Evolutionary conservation across 2,329 filamentous ascomycete genomes (phyloP), one percentile per base, ranked within the genome.

Genomic region (Pleoardoris graminearum): DNA sequence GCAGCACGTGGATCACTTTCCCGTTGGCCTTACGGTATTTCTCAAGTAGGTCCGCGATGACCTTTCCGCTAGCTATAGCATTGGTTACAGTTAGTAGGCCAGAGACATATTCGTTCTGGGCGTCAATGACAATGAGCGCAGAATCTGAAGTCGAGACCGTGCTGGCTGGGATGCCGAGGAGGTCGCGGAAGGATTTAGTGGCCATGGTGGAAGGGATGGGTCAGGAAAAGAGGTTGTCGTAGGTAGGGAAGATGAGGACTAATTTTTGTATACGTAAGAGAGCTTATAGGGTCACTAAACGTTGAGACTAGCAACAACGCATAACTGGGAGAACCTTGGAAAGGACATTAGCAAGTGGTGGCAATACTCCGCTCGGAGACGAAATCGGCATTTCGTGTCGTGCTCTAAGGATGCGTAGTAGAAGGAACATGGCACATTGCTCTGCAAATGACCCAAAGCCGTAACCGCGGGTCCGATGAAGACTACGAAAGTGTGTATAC

Each of bases 71-170:
- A 3, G 75, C 55, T 0, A 75, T 63, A 1, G 85, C 78, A 54
- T 86, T 79, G 35, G 77, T 73, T 29, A 85, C 81, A 19, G 79
- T 77, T 0, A 89, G 78, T 4, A 78, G 74, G 41, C 86, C 86
- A 2, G 77, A 71, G 10, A 81, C 81, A 57, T 86, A 88, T 71
- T 89, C 86, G 65, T 88, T 88, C 63, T 89, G 86, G 1, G 86
- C 86, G 66, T 89, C 85, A 64, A 88, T 85, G 70, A 89, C 87
- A 61, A 89, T 71, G 38, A 89, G 78, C 1, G 81, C 80, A 57
- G 80, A 84, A 72, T 88, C 84, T 37, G 71, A 68, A 0, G 80
- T 74, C 0, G 82, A 80, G 7, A 85, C 85, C 0, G 80, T 82
- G 12, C 82, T 83, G 21, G 79, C 78, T 8, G 76, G 66, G 11